Base-by-base conservation (phyloP, 2,329 filamentous ascomycete species). In the Phoma sp. region DNA sequence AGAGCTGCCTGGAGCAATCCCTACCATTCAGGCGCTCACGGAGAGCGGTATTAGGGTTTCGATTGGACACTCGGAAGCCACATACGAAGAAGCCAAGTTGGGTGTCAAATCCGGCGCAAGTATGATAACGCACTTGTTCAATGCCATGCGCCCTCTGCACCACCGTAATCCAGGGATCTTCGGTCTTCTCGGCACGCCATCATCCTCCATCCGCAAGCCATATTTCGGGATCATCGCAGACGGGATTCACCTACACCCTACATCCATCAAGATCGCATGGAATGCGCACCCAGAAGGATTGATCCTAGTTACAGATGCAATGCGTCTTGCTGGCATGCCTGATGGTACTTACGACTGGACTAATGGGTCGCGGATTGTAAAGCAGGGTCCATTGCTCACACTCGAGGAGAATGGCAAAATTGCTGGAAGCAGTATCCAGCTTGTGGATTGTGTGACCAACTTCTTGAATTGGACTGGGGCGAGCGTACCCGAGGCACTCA, bases 101-200 rank as follows among this genome's bases (percentile, higher is more conserved):
- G 90, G 90, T 17, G 84, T 95, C 3, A 80, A 79, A n/a, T 82
- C 86, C 6, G 92, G 92, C 45, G 91, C 90, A 2, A 90, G 84
- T 42, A 96, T 96, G 91, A 90, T 96, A 62, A 96, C 92, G 0
- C 92, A 96, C 69, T 82, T 96, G 1, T 96, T 96, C 84, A 96
- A 96, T 73, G 92, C 92, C 21, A 96, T 96, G 92, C 84, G 87
- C 1, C 92, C 92, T 12, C 85, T 96, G 43, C 91, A 95, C 74
- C 92, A 97, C 80, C 89, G 93, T 53, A 92, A 96, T 74, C 92
- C 93, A 0, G 92, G 92, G 30, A 87, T 96, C 64, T 96, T 96
- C 71, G 93, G 93, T 23, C 85, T 96, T 0, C 79, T 97, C 12
- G 92, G 92, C 55, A 74, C 73, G 2, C 62, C 66, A 0, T 71